Conservation (phyloP, 352 stramenopile genomes). For the Salisapilia sapeloensis region DNA sequence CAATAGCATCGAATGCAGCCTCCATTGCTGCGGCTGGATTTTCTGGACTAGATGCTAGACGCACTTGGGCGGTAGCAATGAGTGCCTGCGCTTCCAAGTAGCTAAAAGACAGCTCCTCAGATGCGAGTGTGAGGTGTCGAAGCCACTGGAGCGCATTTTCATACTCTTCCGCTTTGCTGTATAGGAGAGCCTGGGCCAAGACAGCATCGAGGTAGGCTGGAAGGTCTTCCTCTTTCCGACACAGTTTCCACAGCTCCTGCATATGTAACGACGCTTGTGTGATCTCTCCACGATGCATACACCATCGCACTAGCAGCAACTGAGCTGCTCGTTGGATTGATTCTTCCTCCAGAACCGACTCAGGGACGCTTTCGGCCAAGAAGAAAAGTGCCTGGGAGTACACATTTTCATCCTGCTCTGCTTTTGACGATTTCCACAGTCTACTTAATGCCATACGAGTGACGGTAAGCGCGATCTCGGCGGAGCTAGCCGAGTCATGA, state of each 20-base stretch:
- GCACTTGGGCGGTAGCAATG: constrained; percentile 19
- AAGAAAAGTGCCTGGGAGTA: constrained; percentile 17
- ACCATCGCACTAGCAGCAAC: constrained; percentile 28
- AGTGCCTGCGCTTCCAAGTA: constrained; percentile 33
- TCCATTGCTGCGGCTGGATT: constrained; percentile 33
- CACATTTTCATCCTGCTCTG: constrained; percentile 3
- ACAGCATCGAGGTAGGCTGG: constrained; percentile 24
- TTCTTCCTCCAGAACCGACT: constrained; percentile 14
- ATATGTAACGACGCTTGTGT: constrained; percentile 20
- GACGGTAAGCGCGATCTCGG: constrained; percentile 32
- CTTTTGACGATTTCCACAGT: constrained; percentile 2
- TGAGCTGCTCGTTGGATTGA: constrained; percentile 28
- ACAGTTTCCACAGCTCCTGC: constrained; percentile 19
- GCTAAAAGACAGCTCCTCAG: constrained; percentile 14
- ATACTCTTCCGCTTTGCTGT: constrained; percentile 14
- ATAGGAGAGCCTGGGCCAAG: constrained; percentile 12
- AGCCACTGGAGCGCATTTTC: constrained; percentile 18
- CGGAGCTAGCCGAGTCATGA: constrained; percentile 21
- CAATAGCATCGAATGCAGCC: constrained; percentile 15
- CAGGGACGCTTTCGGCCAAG: constrained; percentile 10
- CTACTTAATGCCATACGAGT: constrained; percentile 17
- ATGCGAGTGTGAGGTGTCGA: constrained; percentile 18
- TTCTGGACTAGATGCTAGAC: constrained; percentile 13
- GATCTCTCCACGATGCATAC: constrained; percentile 24
- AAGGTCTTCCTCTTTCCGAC: constrained; percentile 21